phyloP scores from a whole-genome alignment of 2,329 filamentous ascomycete species.

The Hypoxylon sp. region DNA sequence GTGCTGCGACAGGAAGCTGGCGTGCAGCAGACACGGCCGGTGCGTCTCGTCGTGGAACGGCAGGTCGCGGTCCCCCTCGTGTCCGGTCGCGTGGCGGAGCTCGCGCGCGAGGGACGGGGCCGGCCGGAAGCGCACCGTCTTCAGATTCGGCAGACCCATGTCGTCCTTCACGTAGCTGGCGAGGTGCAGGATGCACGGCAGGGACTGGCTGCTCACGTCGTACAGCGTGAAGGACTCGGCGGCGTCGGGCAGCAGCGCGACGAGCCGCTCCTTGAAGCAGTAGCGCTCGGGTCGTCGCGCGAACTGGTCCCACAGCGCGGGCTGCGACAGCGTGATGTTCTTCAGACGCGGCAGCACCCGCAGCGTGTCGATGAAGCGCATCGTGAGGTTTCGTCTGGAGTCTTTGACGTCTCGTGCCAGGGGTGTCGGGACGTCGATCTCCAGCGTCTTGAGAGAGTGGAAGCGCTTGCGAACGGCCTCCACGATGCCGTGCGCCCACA shows the following conservation, averaged over 20 bases:
- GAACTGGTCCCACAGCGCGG: slow-evolving; percentile 6
- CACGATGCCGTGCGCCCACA: background rate
- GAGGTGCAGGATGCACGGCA: background rate
- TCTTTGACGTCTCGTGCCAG: no score
- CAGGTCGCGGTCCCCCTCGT: background rate
- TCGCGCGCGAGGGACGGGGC: background rate
- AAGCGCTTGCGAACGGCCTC: background rate
- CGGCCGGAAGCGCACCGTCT: slow-evolving; percentile 1
- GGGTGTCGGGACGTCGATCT: slow-evolving; percentile 12
- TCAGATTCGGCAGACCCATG: background rate
- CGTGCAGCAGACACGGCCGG: background rate
- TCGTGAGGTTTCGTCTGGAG: no score
- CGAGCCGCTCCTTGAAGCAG: background rate
- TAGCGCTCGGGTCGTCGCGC: background rate
- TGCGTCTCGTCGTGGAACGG: background rate
- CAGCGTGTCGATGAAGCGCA: slow-evolving; percentile 1
- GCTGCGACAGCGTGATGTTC: slow-evolving; percentile 9
- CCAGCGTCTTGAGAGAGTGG: background rate
- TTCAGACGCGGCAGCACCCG: background rate
- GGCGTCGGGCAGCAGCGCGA: background rate
- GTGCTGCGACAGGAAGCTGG: background rate
- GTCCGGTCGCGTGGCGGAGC: background rate
- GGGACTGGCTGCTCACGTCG: slow-evolving; percentile 11
- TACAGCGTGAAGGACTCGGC: slow-evolving; percentile 9
- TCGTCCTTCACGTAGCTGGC: background rate